These are phyloP conservation scores for Pythium sp. DNA, from an alignment of 352 stramenopile species.

Conservation along the genomic window DNA sequence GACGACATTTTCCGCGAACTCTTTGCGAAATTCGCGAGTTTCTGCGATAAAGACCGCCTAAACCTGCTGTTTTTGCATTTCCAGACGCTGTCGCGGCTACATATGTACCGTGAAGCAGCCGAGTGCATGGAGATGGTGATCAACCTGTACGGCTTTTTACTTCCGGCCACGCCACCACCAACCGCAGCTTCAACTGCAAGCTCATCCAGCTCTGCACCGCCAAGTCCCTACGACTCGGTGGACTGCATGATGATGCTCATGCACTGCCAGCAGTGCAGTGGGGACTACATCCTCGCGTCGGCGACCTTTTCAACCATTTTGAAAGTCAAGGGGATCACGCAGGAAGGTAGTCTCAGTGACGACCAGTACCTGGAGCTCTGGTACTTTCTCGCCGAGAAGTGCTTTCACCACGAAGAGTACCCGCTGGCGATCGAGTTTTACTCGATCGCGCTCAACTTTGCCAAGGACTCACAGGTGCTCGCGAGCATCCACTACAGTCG, in stretches of 20 bases:
- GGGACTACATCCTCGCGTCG: slow-evolving; percentile 53
- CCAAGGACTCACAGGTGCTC: slow-evolving; percentile 58
- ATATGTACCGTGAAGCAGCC: slow-evolving; percentile 48
- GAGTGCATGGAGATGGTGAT: slow-evolving; percentile 50
- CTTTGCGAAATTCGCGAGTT: slow-evolving; percentile 50
- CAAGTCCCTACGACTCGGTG: slow-evolving; percentile 27
- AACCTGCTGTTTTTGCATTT: slow-evolving; percentile 65
- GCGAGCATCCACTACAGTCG: slow-evolving; percentile 55
- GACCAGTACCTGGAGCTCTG: slow-evolving; percentile 57
- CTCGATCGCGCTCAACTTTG: slow-evolving; percentile 51
- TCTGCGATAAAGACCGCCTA: slow-evolving; percentile 56
- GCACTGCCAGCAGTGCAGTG: slow-evolving; percentile 58
- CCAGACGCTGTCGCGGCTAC: slow-evolving; percentile 52
- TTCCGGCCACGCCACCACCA: background rate
- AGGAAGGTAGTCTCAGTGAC: slow-evolving; percentile 36
- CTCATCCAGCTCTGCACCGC: background rate
- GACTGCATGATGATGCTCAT: slow-evolving; percentile 70
- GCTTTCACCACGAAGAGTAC: slow-evolving; percentile 68
- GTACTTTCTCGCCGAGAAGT: slow-evolving; percentile 53
- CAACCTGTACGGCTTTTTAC: slow-evolving; percentile 12
- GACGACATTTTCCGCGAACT: slow-evolving; percentile 58
- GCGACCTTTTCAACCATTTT: slow-evolving; percentile 45
- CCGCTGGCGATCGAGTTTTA: slow-evolving; percentile 59
- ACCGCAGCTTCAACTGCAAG: background rate
- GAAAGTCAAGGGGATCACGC: slow-evolving; percentile 24